A percentile compares a stretch with the other conserved stretches of the same genome.
These are phyloP conservation scores for Trichophyton mentagrophytes DNA, from an alignment of 2,329 filamentous ascomycete genomes.

Conservation along the genomic window DNA sequence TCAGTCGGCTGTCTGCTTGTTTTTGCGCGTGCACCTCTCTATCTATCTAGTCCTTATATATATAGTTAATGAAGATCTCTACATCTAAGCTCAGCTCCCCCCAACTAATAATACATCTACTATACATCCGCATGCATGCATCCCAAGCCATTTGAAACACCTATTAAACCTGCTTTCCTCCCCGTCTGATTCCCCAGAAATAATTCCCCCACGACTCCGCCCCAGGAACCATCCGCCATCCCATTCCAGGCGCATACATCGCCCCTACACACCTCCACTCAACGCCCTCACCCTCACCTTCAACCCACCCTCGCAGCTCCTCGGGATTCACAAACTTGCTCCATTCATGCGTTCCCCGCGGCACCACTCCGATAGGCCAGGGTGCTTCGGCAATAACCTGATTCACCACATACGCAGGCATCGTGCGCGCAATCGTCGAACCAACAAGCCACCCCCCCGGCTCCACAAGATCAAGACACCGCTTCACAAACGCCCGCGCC, in stretches of 20 bases:
- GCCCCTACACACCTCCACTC: slow-evolving; percentile 64
- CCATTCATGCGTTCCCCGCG: slow-evolving; percentile 91
- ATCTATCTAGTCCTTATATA: too few species aligned
- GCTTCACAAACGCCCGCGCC: slow-evolving; percentile 52
- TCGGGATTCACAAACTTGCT: slow-evolving; percentile 78
- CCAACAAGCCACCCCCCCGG: slow-evolving; percentile 89
- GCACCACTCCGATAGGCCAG: slow-evolving; percentile 61
- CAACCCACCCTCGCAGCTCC: slow-evolving; percentile 28
- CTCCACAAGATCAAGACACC: slow-evolving; percentile 50
- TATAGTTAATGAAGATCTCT: background rate
- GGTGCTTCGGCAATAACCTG: slow-evolving; percentile 80
- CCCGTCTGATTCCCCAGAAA: slow-evolving; percentile 63
- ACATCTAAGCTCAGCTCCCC: background rate
- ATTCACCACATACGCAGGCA: slow-evolving; percentile 81
- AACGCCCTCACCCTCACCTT: slow-evolving; percentile 32
- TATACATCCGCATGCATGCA: too few species aligned
- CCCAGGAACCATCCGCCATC: slow-evolving; percentile 72
- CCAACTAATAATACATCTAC: too few species aligned
- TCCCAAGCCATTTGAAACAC: too few species aligned
- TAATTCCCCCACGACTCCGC: slow-evolving; percentile 89
- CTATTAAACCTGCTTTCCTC: slow-evolving; percentile 33
- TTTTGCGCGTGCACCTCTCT: too few species aligned
- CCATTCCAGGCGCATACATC: slow-evolving; percentile 76
- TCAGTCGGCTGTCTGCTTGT: too few species aligned
- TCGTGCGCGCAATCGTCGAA: slow-evolving; percentile 82